A percentile compares a stretch with the other conserved stretches of the same genome.
Conservation (phyloP, 1,139 yeast genomes). For the Geotrichum aggregatum region DNA sequence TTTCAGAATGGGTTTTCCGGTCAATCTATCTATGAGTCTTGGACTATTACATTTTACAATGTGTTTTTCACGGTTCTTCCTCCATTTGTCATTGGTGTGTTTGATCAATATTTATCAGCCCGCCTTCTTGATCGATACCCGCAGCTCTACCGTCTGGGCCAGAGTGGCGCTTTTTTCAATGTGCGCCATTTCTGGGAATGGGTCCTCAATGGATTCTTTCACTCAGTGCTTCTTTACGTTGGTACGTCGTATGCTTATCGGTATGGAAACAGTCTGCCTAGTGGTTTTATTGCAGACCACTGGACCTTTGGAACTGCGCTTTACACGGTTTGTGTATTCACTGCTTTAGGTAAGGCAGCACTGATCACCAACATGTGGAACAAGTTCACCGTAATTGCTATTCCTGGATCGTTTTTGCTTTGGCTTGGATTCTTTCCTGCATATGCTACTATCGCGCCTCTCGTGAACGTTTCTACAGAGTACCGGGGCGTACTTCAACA, state of each 20-base stretch:
- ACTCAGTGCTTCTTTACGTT: conserved; percentile 78
- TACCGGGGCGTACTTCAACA: conserved; percentile 74
- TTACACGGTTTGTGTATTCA: conserved; percentile 80
- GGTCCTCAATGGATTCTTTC: conserved; percentile 93
- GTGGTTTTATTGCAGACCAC: conserved; percentile 77
- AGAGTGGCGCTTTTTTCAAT: conserved; percentile 79
- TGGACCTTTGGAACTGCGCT: conserved; percentile 96
- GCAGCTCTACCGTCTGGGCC: conserved; percentile 86
- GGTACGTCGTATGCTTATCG: conserved; percentile 67
- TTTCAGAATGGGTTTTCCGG: conserved; percentile 91
- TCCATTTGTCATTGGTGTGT: conserved; percentile 92
- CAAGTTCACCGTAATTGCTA: conserved; percentile 82
- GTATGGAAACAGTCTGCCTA: conserved; percentile 59
- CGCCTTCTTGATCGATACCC: conserved; percentile 87
- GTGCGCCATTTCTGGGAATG: conserved; percentile 95
- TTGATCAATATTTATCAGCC: conserved; percentile 94
- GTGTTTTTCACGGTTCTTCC: conserved; percentile 95
- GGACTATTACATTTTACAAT: conserved; percentile 95
- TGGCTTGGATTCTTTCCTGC: conserved; percentile 88
- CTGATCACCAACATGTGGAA: conserved; percentile 92
- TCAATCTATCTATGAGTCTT: conserved; percentile 91
- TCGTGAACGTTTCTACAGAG: conserved; percentile 75
- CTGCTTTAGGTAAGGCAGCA: conserved; percentile 94
- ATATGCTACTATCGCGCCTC: conserved; percentile 82
- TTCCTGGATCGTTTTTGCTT: conserved; percentile 84